Base-by-base conservation (phyloP, 495 filamentous ascomycete genomes). In the Poronia punctata region DNA sequence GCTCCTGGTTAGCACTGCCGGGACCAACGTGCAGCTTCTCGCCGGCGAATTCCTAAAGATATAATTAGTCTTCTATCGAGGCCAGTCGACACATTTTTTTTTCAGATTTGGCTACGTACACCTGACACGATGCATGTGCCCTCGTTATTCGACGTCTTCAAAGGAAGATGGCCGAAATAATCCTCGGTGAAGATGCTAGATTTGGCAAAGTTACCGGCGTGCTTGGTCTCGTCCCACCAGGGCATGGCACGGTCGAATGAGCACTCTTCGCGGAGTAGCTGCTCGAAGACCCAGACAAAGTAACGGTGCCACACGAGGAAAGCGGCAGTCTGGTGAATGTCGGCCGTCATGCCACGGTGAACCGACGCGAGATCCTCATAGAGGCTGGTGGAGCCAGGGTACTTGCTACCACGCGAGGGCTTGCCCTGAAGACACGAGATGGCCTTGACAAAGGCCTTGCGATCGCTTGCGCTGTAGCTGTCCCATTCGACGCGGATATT, bases 291-390 rank as follows among this genome's bases (percentile, higher is more conserved):
- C 34, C 43, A 56, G 17, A 62, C 46, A 40, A 54, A 66, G 52
- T 61, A 63, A 7, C 62, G 49, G 54, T 68, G 64, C 62, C 59
- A 68, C 21, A 54, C 42, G 1, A 68, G 54, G 53, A 68, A 68
- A 15, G 56, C 46, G 18, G 58, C 61, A 8, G 54, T 52, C 46
- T 56, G 60, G 54, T 67, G 64, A 17, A 67, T 60, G 20, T 18
- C 10, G 11, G 49, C 41, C 4, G 64, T 64, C 29, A 62, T 50
- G 18, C 52, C 50, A 39, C 63, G 60, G 52, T 67, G 64, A 11
- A 64, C 61, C 31, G 60, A 62, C 25, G 63, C 51, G 10, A 67
- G 46, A 29, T 67, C 62, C 14, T 65, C 64, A 26, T 63, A 67
- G 27, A 62, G 48, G 52, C 38, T 61, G 12, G 39, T 27, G 5